These are phyloP conservation scores for Debaryomyces sp. DNA, from an alignment of 1,139 yeast genomes.

Conservation along the genomic window DNA sequence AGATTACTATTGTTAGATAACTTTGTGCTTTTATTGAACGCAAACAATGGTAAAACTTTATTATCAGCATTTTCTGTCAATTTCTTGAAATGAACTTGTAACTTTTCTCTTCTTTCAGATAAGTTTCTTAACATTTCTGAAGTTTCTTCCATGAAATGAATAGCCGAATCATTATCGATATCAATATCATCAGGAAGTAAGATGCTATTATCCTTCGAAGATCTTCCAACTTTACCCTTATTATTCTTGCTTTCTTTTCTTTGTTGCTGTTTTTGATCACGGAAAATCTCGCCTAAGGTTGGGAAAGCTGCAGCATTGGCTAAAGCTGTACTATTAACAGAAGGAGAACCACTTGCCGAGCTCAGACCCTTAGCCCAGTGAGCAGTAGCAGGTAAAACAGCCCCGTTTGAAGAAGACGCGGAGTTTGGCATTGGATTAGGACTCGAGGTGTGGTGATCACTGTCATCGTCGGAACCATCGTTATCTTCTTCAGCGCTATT, in stretches of 20 bases:
- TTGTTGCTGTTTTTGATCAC: slow-evolving; percentile 40
- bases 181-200: slow-evolving; percentile 43
- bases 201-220: slow-evolving; percentile 26
- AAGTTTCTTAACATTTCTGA: slow-evolving; percentile 36
- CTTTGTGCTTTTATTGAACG: slow-evolving; percentile 30
- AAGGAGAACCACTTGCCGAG: slow-evolving; percentile 36
- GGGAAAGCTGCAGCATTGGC: slow-evolving; percentile 70
- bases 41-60: slow-evolving; percentile 41
- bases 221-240: slow-evolving; percentile 28
- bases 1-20: slow-evolving; percentile 26
- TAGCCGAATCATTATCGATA: slow-evolving; percentile 40
- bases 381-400: slow-evolving; percentile 57
- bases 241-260: slow-evolving; percentile 30
- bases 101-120: slow-evolving; percentile 33
- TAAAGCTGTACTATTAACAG: slow-evolving; percentile 40
- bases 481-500: slow-evolving; percentile 18
- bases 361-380: slow-evolving; percentile 53
- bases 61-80: slow-evolving; percentile 19
- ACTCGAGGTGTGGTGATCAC: slow-evolving; percentile 13
- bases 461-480: slow-evolving; percentile 23
- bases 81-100: slow-evolving; percentile 36
- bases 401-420: slow-evolving; percentile 23
- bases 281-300: slow-evolving; percentile 65
- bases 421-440: slow-evolving; percentile 5
- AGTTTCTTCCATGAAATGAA: slow-evolving; percentile 40